phyloP scores from a whole-genome alignment of 148 eudicot species.

The Amaranthus cruentus region DNA sequence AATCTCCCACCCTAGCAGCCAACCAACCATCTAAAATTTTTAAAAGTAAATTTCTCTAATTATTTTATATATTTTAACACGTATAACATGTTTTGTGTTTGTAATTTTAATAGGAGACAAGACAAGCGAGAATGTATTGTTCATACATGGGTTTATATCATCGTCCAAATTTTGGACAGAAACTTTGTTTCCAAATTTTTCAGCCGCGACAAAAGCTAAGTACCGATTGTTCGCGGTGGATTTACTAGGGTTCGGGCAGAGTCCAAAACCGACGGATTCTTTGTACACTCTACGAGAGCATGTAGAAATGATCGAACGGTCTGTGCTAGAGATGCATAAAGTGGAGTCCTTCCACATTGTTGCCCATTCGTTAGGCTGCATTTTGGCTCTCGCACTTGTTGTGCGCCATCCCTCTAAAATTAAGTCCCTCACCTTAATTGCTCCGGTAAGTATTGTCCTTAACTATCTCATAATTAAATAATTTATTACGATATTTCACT shows the following conservation, averaged over 20 bases:
- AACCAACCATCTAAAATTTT: too few relatives aligned
- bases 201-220: constrained; percentile 51
- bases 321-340: constrained; percentile 52
- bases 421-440: constrained; percentile 79
- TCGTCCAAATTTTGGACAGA: constrained; percentile 93
- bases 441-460: constrained; percentile 53
- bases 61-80: background rate
- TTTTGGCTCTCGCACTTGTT: constrained; percentile 77
- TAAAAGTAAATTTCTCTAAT: too few relatives aligned
- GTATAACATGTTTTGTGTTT: background rate
- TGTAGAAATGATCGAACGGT: constrained; percentile 73
- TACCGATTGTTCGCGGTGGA: constrained; percentile 77
- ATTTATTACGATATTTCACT: too few relatives aligned
- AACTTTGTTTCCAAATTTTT: constrained; percentile 76
- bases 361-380: constrained; percentile 94
- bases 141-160: constrained; percentile 90
- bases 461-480: too few relatives aligned
- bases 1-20: too few relatives aligned
- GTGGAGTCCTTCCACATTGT: constrained; percentile 86
- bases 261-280: constrained; percentile 85
- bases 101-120: constrained; percentile 37
- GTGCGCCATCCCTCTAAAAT: constrained; percentile 62
- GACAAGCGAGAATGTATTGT: constrained; percentile 67
- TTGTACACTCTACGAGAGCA: constrained; percentile 80
- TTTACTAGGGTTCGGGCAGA: constrained; percentile 82